A percentile compares a stretch with the other conserved stretches of the same genome.
phyloP scores from a whole-genome alignment of 139 green algal genomes.

The Chlorella sp. region DNA sequence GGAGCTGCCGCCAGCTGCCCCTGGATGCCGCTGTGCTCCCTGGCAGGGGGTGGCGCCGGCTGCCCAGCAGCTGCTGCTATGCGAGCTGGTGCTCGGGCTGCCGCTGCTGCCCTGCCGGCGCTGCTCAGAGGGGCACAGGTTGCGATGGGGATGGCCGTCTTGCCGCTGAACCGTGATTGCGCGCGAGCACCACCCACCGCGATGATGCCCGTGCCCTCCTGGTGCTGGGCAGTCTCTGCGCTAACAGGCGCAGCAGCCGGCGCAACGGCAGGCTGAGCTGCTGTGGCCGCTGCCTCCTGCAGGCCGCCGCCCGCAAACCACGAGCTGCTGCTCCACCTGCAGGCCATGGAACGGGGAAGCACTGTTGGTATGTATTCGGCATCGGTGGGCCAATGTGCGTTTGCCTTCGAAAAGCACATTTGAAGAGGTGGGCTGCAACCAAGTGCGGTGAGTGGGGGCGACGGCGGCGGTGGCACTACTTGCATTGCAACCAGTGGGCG shows the following conservation, averaged over 20 bases:
- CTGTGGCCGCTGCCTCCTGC: not conserved
- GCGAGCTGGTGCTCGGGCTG: not conserved
- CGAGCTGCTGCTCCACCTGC: slow-evolving; percentile 1
- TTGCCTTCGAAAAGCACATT: too few relatives aligned
- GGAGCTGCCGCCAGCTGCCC: not conserved
- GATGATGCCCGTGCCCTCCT: not conserved
- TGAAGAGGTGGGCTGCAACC: too few relatives aligned
- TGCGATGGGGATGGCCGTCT: slow-evolving; percentile 40
- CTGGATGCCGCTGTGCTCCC: not conserved
- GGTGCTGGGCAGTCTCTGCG: not conserved
- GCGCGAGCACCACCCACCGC: slow-evolving; percentile 26
- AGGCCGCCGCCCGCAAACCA: slow-evolving; percentile 4
- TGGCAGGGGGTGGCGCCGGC: not conserved
- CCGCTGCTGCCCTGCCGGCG: not conserved
- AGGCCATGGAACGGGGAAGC: too few relatives aligned
- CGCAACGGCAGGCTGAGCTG: not conserved
- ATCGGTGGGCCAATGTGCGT: too few relatives aligned
- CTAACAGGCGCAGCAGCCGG: too few relatives aligned
- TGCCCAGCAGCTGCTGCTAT: not conserved
- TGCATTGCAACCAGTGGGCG: too few relatives aligned
- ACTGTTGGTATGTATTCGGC: too few relatives aligned
- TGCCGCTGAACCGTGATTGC: slow-evolving; percentile 43
- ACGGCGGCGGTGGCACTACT: too few relatives aligned
- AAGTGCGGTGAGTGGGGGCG: too few relatives aligned
- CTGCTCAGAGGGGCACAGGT: slow-evolving; percentile 8